phyloP scores from a whole-genome alignment of 352 stramenopile species.

The Thalassiosira oceanica region DNA sequence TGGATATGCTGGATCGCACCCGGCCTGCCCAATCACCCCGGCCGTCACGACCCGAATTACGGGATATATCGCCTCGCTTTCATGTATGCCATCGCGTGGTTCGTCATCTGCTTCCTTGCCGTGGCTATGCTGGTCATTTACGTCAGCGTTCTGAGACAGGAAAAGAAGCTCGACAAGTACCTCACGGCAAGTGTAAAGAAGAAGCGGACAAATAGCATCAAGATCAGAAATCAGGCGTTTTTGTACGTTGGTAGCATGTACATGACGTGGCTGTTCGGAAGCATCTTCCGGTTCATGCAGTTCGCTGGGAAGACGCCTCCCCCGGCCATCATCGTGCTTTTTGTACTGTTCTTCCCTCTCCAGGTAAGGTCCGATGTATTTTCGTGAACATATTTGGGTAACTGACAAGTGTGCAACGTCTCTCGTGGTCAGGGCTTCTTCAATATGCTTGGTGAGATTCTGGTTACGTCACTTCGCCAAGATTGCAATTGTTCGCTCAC shows the following conservation, averaged over 20 bases:
- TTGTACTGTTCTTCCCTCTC: constrained; percentile 8
- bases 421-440: too few species aligned
- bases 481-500: too few species aligned
- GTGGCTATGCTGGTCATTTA: constrained; percentile 16
- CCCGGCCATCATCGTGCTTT: constrained; percentile 7
- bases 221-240: constrained; percentile 14
- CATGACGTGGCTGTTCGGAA: constrained; percentile 24
- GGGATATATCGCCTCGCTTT: constrained; percentile 15
- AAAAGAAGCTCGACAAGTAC: constrained; percentile 13
- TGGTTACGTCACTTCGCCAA: too few species aligned
- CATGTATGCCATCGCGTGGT: constrained; percentile 13
- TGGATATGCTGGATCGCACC: constrained; percentile 25
- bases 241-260: constrained; percentile 20
- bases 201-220: constrained; percentile 5
- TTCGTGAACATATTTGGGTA: too few species aligned
- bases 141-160: constrained; percentile 2
- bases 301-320: constrained; percentile 2
- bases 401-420: too few species aligned
- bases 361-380: too few species aligned
- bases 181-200: neutral
- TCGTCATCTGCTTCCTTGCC: constrained; percentile 13
- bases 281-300: constrained; percentile 16
- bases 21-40: constrained; percentile 6
- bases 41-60: constrained; percentile 9
- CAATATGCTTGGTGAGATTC: too few species aligned